Evolutionary conservation across 192 early-diverging fungal genomes (phyloP).

Genomic region (Coemansia sp.): DNA sequence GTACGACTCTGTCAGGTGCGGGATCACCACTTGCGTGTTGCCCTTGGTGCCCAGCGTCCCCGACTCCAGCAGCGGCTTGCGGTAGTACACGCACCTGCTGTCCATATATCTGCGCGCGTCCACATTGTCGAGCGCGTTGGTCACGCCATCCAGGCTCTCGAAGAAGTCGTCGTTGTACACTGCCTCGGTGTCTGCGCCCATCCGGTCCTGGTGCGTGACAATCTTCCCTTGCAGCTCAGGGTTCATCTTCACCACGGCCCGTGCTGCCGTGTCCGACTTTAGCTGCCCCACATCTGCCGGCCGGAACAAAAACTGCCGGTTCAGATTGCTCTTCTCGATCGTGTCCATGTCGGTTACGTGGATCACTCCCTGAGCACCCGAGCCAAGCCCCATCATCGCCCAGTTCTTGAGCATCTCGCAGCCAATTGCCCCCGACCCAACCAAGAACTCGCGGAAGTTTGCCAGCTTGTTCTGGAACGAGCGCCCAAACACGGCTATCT

Average conservation of each 20-base stretch:
- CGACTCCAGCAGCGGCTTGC: conserved; percentile 93
- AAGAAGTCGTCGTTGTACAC: conserved; percentile 94
- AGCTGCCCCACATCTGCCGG: conserved; percentile 80
- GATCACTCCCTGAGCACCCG: conserved; percentile 78
- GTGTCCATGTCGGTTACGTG: conserved; percentile 99
- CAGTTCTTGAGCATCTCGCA: conserved; percentile 99
- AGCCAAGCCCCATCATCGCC: conserved; percentile 90
- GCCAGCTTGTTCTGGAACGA: conserved; percentile 86
- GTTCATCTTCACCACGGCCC: conserved; percentile 90
- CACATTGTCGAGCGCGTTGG: conserved; percentile 98
- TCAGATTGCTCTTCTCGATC: conserved; percentile 98
- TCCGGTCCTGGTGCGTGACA: conserved; percentile 83
- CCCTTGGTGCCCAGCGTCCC: conserved; percentile 99
- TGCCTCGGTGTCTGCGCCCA: conserved; percentile 90
- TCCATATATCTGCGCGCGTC: conserved; percentile 98
- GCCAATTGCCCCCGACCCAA: conserved; percentile 98
- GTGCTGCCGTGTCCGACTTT: conserved; percentile 88
- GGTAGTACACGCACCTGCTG: conserved; percentile 91
- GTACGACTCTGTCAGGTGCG: conserved; percentile 96
- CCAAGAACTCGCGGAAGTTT: conserved; percentile 89
- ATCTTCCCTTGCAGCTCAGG: conserved; percentile 71
- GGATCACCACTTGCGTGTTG: conserved; percentile 97
- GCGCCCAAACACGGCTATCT: conserved; percentile 92
- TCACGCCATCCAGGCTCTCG: conserved; percentile 82
- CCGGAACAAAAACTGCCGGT: conserved; percentile 99